Conservation (phyloP, 371 early-diverging fungal genomes). For the Rhizopus arrhizus region DNA sequence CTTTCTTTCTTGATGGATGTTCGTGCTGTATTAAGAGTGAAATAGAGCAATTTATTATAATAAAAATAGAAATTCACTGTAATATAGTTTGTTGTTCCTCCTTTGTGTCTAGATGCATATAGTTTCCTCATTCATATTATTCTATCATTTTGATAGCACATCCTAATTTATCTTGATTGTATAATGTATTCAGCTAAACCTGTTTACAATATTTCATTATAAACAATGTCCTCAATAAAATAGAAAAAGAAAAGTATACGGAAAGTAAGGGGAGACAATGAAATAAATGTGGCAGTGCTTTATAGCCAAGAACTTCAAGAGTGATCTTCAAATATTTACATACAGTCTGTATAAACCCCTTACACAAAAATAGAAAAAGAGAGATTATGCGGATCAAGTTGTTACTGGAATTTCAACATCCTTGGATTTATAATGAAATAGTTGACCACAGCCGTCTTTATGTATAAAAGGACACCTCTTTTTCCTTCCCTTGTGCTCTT, state of each 20-base stretch:
- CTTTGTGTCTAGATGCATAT: background rate
- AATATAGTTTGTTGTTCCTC: no score
- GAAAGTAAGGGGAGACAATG: background rate
- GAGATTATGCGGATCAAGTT: background rate
- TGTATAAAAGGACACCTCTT: background rate
- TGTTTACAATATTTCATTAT: no score
- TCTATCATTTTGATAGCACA: no score
- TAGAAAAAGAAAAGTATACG: background rate
- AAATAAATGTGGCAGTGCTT: background rate
- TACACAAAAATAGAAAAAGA: background rate
- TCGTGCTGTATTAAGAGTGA: constrained; percentile 67
- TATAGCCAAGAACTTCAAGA: no score
- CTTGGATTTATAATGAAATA: background rate
- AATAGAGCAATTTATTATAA: constrained; percentile 35
- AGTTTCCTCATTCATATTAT: no score
- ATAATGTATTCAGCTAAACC: no score
- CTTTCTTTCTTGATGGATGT: constrained; percentile 66
- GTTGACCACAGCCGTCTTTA: background rate
- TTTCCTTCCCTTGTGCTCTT: background rate
- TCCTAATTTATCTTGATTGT: no score
- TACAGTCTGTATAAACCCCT: background rate
- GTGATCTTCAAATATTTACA: background rate
- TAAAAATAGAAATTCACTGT: no score
- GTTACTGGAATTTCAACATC: background rate
- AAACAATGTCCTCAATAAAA: background rate